A percentile compares a stretch with the other conserved stretches of the same genome.
phyloP scores from a whole-genome alignment of 2,329 filamentous ascomycete genomes.

The Claviceps spartinae region DNA sequence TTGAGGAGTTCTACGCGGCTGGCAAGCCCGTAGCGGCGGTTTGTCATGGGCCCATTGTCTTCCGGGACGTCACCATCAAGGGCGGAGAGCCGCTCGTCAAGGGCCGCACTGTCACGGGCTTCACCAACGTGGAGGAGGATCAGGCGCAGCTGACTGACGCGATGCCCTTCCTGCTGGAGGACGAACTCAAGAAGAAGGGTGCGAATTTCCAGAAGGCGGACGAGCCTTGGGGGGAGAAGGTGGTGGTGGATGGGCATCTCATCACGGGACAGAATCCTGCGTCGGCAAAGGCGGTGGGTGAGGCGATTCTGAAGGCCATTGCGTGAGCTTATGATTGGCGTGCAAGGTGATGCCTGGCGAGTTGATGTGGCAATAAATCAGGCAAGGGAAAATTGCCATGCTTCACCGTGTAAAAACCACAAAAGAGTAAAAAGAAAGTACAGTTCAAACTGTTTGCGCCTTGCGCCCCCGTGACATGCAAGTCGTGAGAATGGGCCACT shows the following conservation, averaged over 20 bases:
- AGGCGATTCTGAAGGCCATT: conserved; percentile 36
- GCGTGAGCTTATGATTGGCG: conserved; percentile 6
- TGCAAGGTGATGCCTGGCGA: neutral
- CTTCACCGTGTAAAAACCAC: no score
- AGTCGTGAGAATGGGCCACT: no score
- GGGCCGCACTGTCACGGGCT: conserved; percentile 46
- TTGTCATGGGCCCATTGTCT: conserved; percentile 54
- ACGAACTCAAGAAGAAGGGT: conserved; percentile 35
- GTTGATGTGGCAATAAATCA: no score
- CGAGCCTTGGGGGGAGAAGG: conserved; percentile 34
- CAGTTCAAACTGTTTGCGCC: no score
- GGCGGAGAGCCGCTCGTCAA: conserved; percentile 38
- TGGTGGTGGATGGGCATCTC: conserved; percentile 36
- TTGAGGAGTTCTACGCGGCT: conserved; percentile 46
- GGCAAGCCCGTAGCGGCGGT: conserved; percentile 53
- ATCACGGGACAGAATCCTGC: conserved; percentile 47
- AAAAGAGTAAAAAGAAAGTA: neutral
- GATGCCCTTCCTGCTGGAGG: conserved; percentile 48
- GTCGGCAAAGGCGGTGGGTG: conserved; percentile 35
- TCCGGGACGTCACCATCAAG: conserved; percentile 42
- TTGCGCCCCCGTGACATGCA: no score
- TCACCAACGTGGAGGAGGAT: conserved; percentile 43
- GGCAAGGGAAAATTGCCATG: no score
- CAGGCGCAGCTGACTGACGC: conserved; percentile 33
- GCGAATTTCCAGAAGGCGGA: conserved; percentile 43